Evolutionary conservation across 306 rosid genomes (phyloP), one percentile per base, ranked within the genome.

Genomic region (Neltuma alba): DNA sequence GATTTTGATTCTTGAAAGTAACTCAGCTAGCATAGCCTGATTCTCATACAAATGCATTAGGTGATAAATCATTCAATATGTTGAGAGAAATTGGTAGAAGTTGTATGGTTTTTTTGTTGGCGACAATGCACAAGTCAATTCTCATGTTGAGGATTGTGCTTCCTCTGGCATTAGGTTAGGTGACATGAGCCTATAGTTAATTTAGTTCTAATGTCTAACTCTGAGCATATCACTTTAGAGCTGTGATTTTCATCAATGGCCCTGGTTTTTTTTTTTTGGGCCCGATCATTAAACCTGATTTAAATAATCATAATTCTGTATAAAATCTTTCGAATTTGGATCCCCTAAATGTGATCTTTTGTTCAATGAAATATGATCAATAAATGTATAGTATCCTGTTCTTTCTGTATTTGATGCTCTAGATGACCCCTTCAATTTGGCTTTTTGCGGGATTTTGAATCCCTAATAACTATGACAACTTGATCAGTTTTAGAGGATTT

Each of bases 111-210:
- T 58, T 54, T 27, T 27, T 4, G 7, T 4, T 11, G 64, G 64
- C 12, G 33, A 58, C 15, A 1, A 27, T 58, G 14, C 33, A 25
- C 34, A 23, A 23, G 33, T 57, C 27, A 23, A 57, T 57, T 25
- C 30, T 57, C 63, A 23, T 25, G 33, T 3, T 57, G 31, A 23
- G 63, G 33, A 21, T 0, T 27, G 8, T 47, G 28, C 76, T 71
- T 11, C 42, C 70, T 48, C 69, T 82, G 62, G 64, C 48, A 52
- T 72, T 76, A 23, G n/a, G n/a, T n/a, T n/a, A n/a, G 70, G 64
- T 8, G 44, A 52, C 52, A 31, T 23, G 44, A 21, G 9, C 70
- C 70, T 25, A 0, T 16, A 12, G 6, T 27, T 60, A 60, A 27
- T 58, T 28, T 55, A 8, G 34, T 70, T 23, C 25, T 48, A 52